Conservation (phyloP, 148 eudicot species). For the Euryodendron excelsum region DNA sequence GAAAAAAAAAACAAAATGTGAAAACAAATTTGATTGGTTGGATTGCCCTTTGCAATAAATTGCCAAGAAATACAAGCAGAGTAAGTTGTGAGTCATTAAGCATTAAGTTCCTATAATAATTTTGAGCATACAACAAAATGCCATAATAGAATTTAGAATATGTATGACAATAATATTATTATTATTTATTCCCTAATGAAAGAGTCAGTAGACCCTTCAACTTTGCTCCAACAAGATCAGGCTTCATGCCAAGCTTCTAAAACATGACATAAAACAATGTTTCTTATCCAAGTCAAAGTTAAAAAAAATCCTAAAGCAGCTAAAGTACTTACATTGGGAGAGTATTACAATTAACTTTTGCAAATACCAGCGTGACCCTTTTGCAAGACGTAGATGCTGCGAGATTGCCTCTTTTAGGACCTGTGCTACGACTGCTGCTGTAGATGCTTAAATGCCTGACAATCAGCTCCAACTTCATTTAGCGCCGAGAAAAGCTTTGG, state of each 20-base stretch:
- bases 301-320: not conserved
- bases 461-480: conserved; percentile 67
- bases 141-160: not conserved
- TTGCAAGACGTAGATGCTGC: not conserved
- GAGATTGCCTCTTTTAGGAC: not conserved
- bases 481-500: conserved; percentile 68
- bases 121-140: not conserved
- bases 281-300: not conserved
- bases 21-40: too few relatives aligned
- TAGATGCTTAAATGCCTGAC: conserved; percentile 69
- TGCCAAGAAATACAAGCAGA: not conserved
- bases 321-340: conserved; percentile 4
- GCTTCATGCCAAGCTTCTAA: conserved; percentile 17
- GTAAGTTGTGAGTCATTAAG: too few relatives aligned
- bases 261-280: conserved; percentile 18
- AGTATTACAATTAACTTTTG: not conserved
- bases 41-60: too few relatives aligned
- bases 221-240: conserved; percentile 16
- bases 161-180: not conserved
- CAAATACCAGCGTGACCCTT: not conserved
- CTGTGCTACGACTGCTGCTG: conserved; percentile 35
- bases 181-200: conserved; percentile 3
- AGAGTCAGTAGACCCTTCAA: conserved; percentile 10
- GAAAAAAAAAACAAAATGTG: too few relatives aligned
- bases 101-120: not conserved